Evolutionary conservation across 116 monocot species (phyloP).

Genomic region (Papilionanthe hybrid): DNA sequence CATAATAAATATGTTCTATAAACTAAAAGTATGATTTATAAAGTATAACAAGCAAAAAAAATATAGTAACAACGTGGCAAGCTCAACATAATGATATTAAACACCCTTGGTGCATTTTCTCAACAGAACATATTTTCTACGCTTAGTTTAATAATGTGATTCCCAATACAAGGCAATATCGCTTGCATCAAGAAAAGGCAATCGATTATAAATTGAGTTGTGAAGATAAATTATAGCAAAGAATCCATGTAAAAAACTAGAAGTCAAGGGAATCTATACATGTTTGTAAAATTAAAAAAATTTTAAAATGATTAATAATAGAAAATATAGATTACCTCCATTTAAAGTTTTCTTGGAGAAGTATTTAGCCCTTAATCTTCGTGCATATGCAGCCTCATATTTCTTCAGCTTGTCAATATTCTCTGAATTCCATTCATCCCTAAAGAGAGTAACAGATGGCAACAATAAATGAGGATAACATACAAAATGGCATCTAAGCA

Average conservation of each 20-base stretch:
- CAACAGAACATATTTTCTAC: not conserved
- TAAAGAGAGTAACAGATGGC: conserved; percentile 16
- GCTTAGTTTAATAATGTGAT: not conserved
- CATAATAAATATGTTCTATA: not conserved
- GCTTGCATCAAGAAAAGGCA: not conserved
- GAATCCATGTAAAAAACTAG: not conserved
- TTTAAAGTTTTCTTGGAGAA: conserved; percentile 65
- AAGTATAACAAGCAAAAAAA: not conserved
- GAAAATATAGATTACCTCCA: conserved; percentile 46
- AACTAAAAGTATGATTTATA: not conserved
- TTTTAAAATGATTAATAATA: conserved; percentile 1
- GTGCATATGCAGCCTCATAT: conserved; percentile 50
- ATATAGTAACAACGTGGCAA: not conserved
- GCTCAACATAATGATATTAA: not conserved
- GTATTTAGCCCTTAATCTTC: conserved; percentile 64
- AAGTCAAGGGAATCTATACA: not conserved
- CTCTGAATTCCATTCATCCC: conserved; percentile 42
- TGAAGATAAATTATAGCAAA: not conserved
- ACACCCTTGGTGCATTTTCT: not conserved
- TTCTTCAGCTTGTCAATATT: conserved; percentile 54
- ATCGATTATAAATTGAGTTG: not conserved
- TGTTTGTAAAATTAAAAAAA: not conserved
- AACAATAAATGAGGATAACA: not conserved
- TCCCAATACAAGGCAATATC: not conserved
- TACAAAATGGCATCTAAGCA: not conserved